phyloP scores from a whole-genome alignment of 495 filamentous ascomycete species.

The Aspergillus steynii region DNA sequence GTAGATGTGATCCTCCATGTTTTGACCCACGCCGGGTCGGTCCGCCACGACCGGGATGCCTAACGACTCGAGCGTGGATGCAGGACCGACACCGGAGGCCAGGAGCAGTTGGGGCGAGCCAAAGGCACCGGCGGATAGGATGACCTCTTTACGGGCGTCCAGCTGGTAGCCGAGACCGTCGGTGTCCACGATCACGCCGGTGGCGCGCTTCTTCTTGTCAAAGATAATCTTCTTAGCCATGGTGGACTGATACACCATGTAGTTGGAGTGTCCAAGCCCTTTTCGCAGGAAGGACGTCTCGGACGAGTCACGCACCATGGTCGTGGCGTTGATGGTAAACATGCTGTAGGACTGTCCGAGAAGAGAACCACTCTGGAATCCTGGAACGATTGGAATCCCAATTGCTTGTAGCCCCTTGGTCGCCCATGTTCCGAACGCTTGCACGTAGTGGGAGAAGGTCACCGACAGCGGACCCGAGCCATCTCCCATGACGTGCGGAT shows the following conservation, averaged over 20 bases:
- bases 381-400: slow-evolving; percentile 31
- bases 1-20: slow-evolving; percentile 40
- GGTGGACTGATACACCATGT: slow-evolving; percentile 8
- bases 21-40: slow-evolving; percentile 49
- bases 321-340: slow-evolving; percentile 30
- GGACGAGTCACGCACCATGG: slow-evolving; percentile 23
- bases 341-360: slow-evolving; percentile 18
- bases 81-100: slow-evolving; percentile 29
- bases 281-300: slow-evolving; percentile 29
- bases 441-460: slow-evolving; percentile 40
- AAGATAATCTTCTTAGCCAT: slow-evolving; percentile 25
- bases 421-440: slow-evolving; percentile 31
- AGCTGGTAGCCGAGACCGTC: slow-evolving; percentile 29
- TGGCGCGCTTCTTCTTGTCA: slow-evolving; percentile 28
- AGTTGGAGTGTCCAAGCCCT: background rate
- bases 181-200: slow-evolving; percentile 30
- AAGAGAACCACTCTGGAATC: slow-evolving; percentile 36
- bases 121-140: slow-evolving; percentile 47
- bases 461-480: slow-evolving; percentile 38
- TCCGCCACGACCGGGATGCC: slow-evolving; percentile 41
- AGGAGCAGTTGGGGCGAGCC: slow-evolving; percentile 50
- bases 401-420: slow-evolving; percentile 29
- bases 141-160: slow-evolving; percentile 42
- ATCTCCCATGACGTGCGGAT: slow-evolving; percentile 23
- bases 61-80: slow-evolving; percentile 28